A percentile compares a stretch with the other conserved stretches of the same genome.
Conservation (phyloP, 768 basidiomycete species). For the Lactifluus volemus region DNA sequence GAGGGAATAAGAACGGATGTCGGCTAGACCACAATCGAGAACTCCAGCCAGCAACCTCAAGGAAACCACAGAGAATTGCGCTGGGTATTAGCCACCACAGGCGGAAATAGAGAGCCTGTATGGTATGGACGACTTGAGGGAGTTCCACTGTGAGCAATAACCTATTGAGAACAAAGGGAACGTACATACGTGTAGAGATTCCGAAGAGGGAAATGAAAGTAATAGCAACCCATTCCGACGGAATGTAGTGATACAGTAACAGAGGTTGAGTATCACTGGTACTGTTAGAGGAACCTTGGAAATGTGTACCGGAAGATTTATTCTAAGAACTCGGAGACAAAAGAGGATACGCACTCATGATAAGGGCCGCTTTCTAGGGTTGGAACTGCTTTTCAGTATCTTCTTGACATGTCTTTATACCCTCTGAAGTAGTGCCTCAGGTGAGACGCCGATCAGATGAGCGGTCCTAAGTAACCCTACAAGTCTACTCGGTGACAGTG, state of each 20-base stretch:
- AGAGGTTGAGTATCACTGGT: not conserved
- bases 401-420: not conserved
- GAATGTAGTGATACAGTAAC: conserved; percentile 27
- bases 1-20: not conserved
- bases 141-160: not conserved
- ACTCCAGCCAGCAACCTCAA: conserved; percentile 14
- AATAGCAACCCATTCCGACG: conserved; percentile 30
- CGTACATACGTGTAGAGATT: conserved; percentile 24
- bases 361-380: not conserved
- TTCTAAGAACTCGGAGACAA: not conserved
- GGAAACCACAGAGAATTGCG: not conserved
- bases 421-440: no score
- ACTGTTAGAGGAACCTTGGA: not conserved
- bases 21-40: conserved; percentile 8
- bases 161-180: not conserved
- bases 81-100: conserved; percentile 20
- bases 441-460: no score
- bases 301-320: no score
- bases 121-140: not conserved
- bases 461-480: no score
- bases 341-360: conserved; percentile 9
- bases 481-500: no score
- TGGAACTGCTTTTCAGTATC: not conserved
- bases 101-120: conserved; percentile 25
- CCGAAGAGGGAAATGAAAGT: conserved; percentile 28